Conservation (phyloP, 1,284 basidiomycete genomes). For the Cystobasidium pallidum region DNA sequence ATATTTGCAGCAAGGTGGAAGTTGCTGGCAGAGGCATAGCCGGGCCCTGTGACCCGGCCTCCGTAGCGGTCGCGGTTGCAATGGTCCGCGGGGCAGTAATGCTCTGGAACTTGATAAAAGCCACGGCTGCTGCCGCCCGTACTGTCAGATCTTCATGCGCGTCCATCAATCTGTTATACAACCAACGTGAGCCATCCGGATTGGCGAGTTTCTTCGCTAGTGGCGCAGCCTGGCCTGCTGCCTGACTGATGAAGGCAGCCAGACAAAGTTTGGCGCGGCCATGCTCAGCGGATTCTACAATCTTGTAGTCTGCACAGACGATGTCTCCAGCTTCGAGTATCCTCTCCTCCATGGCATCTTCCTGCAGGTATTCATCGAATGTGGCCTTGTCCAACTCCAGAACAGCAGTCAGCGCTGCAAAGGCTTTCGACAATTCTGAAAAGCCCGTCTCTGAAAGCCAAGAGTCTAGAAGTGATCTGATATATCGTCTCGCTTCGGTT, state of each 20-base stretch:
- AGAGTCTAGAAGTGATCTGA: background rate
- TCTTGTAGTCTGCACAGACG: conserved; percentile 19
- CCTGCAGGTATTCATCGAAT: conserved; percentile 7
- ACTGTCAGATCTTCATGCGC: background rate
- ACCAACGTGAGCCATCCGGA: conserved; percentile 9
- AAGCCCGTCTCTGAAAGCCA: conserved; percentile 35
- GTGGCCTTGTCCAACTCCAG: conserved; percentile 18
- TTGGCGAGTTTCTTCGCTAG: conserved; percentile 24
- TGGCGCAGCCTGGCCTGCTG: conserved; percentile 13
- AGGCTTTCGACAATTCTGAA: conserved; percentile 30
- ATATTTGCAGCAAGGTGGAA: background rate
- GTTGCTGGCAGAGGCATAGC: background rate
- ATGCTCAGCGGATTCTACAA: conserved; percentile 19
- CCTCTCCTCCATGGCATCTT: conserved; percentile 19
- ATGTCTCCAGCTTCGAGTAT: conserved; percentile 31
- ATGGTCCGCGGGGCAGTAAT: background rate
- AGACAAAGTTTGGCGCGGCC: background rate
- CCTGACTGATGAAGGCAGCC: conserved; percentile 29
- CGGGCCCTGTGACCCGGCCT: background rate
- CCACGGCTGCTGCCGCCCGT: conserved; percentile 19
- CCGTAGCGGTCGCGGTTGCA: background rate
- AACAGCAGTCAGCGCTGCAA: conserved; percentile 30
- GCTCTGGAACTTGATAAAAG: conserved; percentile 31
- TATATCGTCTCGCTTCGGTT: background rate
- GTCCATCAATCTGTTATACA: conserved; percentile 23